phyloP scores from a whole-genome alignment of 2,329 filamentous ascomycete genomes.

The Penicillium digitatum region DNA sequence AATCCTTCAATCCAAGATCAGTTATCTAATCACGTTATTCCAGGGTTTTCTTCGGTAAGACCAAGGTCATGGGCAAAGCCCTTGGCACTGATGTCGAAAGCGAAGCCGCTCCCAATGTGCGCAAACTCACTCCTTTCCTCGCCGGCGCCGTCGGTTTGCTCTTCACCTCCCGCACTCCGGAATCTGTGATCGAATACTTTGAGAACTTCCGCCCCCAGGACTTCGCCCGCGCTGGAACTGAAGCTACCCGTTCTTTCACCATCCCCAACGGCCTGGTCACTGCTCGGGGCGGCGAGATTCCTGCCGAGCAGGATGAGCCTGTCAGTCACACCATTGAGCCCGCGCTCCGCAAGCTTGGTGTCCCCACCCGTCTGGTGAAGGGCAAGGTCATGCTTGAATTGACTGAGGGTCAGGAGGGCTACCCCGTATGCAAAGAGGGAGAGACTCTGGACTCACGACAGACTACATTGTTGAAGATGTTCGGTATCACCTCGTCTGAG shows the following conservation, averaged over 20 bases:
- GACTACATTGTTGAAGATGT: slow-evolving; percentile 89
- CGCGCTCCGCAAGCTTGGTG: slow-evolving; percentile 79
- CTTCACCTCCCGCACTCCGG: slow-evolving; percentile 74
- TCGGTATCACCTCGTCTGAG: slow-evolving; percentile 84
- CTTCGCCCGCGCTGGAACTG: slow-evolving; percentile 82
- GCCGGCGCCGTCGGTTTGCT: slow-evolving; percentile 82
- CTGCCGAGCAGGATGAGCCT: slow-evolving; percentile 76
- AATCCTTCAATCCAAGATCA: neutral
- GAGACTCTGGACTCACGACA: slow-evolving; percentile 84
- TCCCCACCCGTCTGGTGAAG: slow-evolving; percentile 84
- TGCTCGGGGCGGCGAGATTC: slow-evolving; percentile 71
- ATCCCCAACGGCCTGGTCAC: slow-evolving; percentile 82
- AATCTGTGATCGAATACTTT: slow-evolving; percentile 69
- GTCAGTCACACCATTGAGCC: slow-evolving; percentile 86
- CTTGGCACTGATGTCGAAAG: slow-evolving; percentile 74
- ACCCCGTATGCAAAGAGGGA: slow-evolving; percentile 78
- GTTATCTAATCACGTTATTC: slow-evolving; percentile 2
- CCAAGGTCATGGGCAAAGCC: slow-evolving; percentile 96
- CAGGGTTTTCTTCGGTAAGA: slow-evolving; percentile 98
- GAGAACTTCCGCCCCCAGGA: slow-evolving; percentile 68
- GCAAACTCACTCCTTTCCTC: slow-evolving; percentile 65
- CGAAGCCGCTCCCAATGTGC: slow-evolving; percentile 74
- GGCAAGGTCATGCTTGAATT: slow-evolving; percentile 76
- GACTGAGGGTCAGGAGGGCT: slow-evolving; percentile 49
- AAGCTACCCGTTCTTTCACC: slow-evolving; percentile 69